These are phyloP conservation scores for Brassica carinata DNA, from an alignment of 345 rosid genomes.

Conservation along the genomic window DNA sequence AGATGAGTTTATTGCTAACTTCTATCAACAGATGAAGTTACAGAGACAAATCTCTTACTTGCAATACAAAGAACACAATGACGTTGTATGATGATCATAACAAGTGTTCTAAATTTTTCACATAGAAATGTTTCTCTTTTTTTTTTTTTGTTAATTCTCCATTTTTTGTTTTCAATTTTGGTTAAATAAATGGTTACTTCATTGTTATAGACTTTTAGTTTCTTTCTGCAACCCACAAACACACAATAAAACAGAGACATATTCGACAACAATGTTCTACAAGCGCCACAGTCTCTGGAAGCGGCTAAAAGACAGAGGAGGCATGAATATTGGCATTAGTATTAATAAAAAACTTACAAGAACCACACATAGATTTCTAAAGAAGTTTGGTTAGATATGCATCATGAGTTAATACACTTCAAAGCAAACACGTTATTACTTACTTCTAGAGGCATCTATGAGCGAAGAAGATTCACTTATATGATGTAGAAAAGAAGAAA, in stretches of 20 bases:
- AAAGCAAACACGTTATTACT: too few species aligned
- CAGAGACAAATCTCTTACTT: constrained; percentile 78
- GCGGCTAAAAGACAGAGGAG: constrained; percentile 59
- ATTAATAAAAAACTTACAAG: not conserved
- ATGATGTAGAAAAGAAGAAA: not conserved
- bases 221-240: too few species aligned
- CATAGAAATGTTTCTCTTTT: too few species aligned
- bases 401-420: too few species aligned
- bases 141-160: too few species aligned
- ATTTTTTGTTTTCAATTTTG: too few species aligned
- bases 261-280: too few species aligned
- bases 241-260: constrained; percentile 47
- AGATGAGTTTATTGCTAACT: constrained; percentile 78
- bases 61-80: constrained; percentile 47
- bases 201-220: too few species aligned
- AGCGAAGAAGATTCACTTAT: not conserved
- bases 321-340: not conserved
- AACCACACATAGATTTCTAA: not conserved
- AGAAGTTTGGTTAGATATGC: not conserved
- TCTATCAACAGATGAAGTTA: constrained; percentile 70
- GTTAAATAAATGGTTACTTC: too few species aligned
- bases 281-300: constrained; percentile 90
- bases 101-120: too few species aligned
- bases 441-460: too few species aligned
- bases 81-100: constrained; percentile 2